phyloP scores from a whole-genome alignment of 371 early-diverging fungal species.

The Caulochytrium protostelioides region DNA sequence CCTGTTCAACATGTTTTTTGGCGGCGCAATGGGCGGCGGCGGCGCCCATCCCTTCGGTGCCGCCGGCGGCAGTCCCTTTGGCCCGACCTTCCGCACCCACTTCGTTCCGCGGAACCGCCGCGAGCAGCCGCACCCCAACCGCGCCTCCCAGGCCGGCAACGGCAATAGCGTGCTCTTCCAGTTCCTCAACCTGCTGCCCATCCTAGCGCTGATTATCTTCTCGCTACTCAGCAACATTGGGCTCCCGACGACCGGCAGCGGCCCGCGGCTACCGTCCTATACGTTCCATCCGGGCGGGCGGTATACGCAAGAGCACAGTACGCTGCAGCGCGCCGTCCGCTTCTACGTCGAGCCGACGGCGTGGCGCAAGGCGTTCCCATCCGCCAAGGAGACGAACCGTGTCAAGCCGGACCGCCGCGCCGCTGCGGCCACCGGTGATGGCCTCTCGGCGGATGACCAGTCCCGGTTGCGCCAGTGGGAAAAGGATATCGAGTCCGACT shows the following conservation, averaged over 20 bases:
- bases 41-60: constrained; percentile 1
- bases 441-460: constrained; percentile 26
- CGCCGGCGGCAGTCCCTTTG: constrained; percentile 13
- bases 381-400: constrained; percentile 1
- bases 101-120: constrained; percentile 1
- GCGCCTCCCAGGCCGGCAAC: background rate
- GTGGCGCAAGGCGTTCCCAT: constrained; percentile 8
- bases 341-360: constrained; percentile 29
- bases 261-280: too few relatives aligned
- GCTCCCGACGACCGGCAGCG: too few relatives aligned
- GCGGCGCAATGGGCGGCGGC: constrained; percentile 30
- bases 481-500: constrained; percentile 1
- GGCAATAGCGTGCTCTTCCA: background rate
- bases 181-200: background rate
- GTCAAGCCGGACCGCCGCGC: constrained; percentile 8
- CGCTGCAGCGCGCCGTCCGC: constrained; percentile 9
- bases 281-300: background rate
- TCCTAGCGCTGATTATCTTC: background rate
- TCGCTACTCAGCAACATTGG: too few relatives aligned
- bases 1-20: constrained; percentile 88
- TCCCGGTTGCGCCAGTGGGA: background rate
- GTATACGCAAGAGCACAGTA: background rate
- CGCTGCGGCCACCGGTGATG: too few relatives aligned
- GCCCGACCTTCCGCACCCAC: constrained; percentile 5
- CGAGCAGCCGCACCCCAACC: constrained; percentile 1